phyloP scores from a whole-genome alignment of 495 filamentous ascomycete species.

The Copromyces sp. region DNA sequence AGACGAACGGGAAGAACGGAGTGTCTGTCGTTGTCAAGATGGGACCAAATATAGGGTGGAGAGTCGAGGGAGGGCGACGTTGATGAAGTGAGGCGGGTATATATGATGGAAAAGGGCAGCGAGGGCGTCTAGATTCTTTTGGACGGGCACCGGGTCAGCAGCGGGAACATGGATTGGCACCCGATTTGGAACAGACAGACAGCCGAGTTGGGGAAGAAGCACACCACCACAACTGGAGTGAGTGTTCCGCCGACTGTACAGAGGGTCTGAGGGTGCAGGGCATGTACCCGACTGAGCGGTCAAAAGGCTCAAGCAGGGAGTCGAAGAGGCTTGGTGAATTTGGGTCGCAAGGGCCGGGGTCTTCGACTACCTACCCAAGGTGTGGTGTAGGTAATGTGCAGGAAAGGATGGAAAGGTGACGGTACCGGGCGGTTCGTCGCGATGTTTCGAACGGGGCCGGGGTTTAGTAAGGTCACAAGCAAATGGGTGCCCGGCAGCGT shows the following conservation, averaged over 20 bases:
- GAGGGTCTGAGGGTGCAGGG: constrained; percentile 1
- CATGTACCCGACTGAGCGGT: constrained; percentile 10
- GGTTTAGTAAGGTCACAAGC: not conserved
- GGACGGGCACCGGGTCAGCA: not conserved
- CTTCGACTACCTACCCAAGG: not conserved
- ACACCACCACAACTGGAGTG: not conserved
- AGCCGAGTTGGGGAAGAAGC: not conserved
- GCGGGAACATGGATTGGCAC: not conserved
- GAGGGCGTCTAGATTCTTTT: not conserved
- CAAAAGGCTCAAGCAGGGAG: constrained; percentile 6
- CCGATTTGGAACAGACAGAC: not conserved
- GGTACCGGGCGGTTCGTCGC: not conserved
- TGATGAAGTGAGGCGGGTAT: not conserved
- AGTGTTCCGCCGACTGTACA: not conserved
- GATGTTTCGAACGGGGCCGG: not conserved
- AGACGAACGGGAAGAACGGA: not conserved
- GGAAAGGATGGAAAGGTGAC: not conserved
- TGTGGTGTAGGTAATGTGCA: not conserved
- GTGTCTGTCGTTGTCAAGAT: not conserved
- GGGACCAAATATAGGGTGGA: not conserved
- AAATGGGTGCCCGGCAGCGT: not conserved
- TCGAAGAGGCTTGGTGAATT: not conserved
- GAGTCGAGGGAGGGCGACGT: not conserved
- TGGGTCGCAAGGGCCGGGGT: not conserved
- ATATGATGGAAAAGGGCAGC: not conserved